phyloP scores from a whole-genome alignment of 2,329 filamentous ascomycete genomes.

The Podosphaera fusca region DNA sequence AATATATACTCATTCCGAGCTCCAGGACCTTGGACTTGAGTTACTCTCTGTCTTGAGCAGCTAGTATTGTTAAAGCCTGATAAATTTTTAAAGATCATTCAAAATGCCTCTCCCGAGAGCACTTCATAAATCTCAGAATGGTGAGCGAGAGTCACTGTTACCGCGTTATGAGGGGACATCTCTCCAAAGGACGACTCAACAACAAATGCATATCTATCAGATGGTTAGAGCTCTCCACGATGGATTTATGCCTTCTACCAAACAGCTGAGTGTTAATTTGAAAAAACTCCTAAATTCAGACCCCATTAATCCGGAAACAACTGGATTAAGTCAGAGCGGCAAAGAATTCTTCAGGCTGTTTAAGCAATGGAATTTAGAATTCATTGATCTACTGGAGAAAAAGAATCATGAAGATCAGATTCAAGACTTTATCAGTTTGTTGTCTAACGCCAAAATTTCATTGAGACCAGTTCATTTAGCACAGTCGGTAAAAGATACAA shows the following conservation, averaged over 20 bases:
- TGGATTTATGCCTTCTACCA: slow-evolving; percentile 81
- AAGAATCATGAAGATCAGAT: slow-evolving; percentile 74
- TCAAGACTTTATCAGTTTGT: slow-evolving; percentile 77
- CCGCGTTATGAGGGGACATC: slow-evolving; percentile 61
- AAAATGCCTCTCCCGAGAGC: slow-evolving; percentile 16
- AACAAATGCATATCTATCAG: slow-evolving; percentile 85
- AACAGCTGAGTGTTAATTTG: slow-evolving; percentile 60
- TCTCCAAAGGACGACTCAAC: slow-evolving; percentile 54
- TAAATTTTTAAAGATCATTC: no score
- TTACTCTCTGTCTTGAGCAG: no score
- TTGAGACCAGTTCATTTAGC: slow-evolving; percentile 43
- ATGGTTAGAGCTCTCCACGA: slow-evolving; percentile 62
- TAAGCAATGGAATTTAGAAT: slow-evolving; percentile 51
- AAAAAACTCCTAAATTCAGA: slow-evolving; percentile 58
- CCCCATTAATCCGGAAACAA: slow-evolving; percentile 50
- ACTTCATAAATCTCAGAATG: slow-evolving; percentile 11
- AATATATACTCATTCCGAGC: no score
- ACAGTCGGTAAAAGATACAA: slow-evolving; percentile 34
- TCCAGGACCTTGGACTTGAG: no score
- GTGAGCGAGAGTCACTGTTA: slow-evolving; percentile 40
- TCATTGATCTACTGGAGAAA: slow-evolving; percentile 59
- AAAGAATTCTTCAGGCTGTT: slow-evolving; percentile 46
- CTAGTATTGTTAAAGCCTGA: no score
- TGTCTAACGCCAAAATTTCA: slow-evolving; percentile 48
- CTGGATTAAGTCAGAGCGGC: slow-evolving; percentile 56